Base-by-base conservation (phyloP, 2,329 filamentous ascomycete species). In the Neurospora crassa region DNA sequence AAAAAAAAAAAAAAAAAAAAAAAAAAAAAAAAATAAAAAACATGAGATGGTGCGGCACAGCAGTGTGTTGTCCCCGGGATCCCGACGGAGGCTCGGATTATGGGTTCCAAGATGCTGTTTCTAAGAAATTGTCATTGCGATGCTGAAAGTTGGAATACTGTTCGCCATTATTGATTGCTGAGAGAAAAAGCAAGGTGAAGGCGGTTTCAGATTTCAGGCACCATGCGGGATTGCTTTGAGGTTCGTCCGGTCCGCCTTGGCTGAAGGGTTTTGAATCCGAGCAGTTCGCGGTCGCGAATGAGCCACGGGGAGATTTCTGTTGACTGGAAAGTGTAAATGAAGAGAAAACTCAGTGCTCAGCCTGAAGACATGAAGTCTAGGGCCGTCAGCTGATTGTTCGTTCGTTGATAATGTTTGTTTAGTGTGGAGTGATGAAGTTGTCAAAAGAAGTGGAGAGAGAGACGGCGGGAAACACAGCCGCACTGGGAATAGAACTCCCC, bases 401-500 rank as follows among this genome's bases (percentile, higher is more conserved):
- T 37, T 69, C 53, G 10, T 5, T 18, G 67, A 41, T 43, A 40
- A 43, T 7, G 18, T 16, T 68, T 42, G 41, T 29, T 20, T 29
- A 68, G 6, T 43, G 40, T 34, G 67, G 67, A 41, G 67, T 16
- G 41, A 68, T 41, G 40, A 40, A 42, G n/a, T 42, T 24, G 67
- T 40, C 37, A 20, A 40, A 7, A 40, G 10, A 16, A 40, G 7
- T 37, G 37, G 42, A 68, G 24, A 42, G 67, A 42, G 34, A 20
- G 37, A 43, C 53, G 18, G n/a, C n/a, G n/a, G n/a, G 24, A 29
- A 16, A 73, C 75, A 76, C 73, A 76, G 76, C 76, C 76, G 69
- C 75, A 20, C 71, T 73, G 40, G 74, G 74, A 77, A 77, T 77
- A 77, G 73, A 68, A 20, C 59, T 63, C 59, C 59, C 37, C 34